These are phyloP conservation scores for Tribonema minus DNA, from an alignment of 108 stramenopile genomes.

Conservation along the genomic window DNA sequence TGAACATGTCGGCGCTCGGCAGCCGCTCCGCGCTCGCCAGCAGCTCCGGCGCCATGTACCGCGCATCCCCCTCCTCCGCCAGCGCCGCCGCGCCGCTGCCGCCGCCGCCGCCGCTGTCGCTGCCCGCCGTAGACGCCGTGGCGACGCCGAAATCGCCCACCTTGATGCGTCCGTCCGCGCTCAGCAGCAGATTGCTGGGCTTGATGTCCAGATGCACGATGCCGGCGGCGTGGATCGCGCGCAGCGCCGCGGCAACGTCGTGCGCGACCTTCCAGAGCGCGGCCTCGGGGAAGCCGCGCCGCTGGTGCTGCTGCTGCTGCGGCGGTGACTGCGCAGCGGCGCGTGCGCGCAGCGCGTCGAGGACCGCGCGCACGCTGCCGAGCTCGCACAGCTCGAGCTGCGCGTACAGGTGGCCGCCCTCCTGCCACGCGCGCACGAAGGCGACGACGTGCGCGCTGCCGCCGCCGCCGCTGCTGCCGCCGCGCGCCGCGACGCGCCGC, in stretches of 20 bases:
- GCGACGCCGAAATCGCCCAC: constrained; percentile 40
- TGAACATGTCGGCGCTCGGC: constrained; percentile 35
- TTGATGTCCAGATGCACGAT: constrained; percentile 62
- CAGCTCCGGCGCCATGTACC: constrained; percentile 31
- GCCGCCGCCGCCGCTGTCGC: not conserved
- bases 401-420: constrained; percentile 35
- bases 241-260: constrained; percentile 35
- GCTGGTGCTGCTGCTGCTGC: too few relatives aligned
- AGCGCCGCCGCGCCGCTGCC: too few relatives aligned
- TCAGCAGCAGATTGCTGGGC: constrained; percentile 46
- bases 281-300: constrained; percentile 14
- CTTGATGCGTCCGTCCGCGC: constrained; percentile 24
- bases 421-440: constrained; percentile 45
- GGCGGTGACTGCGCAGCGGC: too few relatives aligned
- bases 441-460: constrained; percentile 4
- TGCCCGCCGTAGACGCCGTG: not conserved
- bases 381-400: constrained; percentile 48
- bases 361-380: constrained; percentile 21
- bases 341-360: constrained; percentile 22
- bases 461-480: too few relatives aligned
- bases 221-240: constrained; percentile 41
- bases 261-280: constrained; percentile 30
- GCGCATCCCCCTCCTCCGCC: constrained; percentile 35
- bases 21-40: constrained; percentile 7
- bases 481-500: not conserved